These are phyloP conservation scores for Rubus parviflorus DNA, from an alignment of 306 rosid species.

Conservation along the genomic window DNA sequence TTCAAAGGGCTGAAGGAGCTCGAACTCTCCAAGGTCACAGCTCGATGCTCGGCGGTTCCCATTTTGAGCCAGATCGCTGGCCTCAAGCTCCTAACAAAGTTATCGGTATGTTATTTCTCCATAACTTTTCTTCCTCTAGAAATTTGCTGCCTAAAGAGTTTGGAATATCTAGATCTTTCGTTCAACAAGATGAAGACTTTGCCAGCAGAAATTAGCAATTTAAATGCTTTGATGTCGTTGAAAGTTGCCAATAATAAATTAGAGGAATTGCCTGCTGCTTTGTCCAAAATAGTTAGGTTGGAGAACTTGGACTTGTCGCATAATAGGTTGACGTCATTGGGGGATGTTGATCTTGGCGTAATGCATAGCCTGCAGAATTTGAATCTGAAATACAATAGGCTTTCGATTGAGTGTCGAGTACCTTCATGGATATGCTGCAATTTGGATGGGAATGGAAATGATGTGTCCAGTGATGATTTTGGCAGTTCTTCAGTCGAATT, in stretches of 20 bases:
- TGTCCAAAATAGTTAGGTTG: constrained; percentile 59
- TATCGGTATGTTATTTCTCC: constrained; percentile 77
- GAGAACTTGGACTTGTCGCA: constrained; percentile 92
- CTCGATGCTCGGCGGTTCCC: constrained; percentile 76
- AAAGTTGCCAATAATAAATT: constrained; percentile 81
- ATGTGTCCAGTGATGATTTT: constrained; percentile 43
- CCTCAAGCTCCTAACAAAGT: constrained; percentile 75
- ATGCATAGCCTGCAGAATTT: constrained; percentile 68
- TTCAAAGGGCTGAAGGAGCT: constrained; percentile 79
- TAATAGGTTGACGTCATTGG: constrained; percentile 87
- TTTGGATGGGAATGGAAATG: constrained; percentile 68
- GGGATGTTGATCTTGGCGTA: constrained; percentile 62
- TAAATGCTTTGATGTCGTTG: constrained; percentile 55
- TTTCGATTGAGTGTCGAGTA: constrained; percentile 42
- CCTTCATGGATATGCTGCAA: constrained; percentile 86
- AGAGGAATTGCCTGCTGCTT: constrained; percentile 63
- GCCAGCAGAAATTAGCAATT: constrained; percentile 70
- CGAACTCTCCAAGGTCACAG: constrained; percentile 77
- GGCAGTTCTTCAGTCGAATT: constrained; percentile 75
- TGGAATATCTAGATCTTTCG: constrained; percentile 89
- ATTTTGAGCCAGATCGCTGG: constrained; percentile 69
- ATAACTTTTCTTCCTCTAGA: constrained; percentile 87
- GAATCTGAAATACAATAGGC: constrained; percentile 69
- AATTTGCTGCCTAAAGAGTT: constrained; percentile 74
- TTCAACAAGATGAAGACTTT: constrained; percentile 80